phyloP scores from a whole-genome alignment of 352 stramenopile species.

The Thraustochytrium striatum region DNA sequence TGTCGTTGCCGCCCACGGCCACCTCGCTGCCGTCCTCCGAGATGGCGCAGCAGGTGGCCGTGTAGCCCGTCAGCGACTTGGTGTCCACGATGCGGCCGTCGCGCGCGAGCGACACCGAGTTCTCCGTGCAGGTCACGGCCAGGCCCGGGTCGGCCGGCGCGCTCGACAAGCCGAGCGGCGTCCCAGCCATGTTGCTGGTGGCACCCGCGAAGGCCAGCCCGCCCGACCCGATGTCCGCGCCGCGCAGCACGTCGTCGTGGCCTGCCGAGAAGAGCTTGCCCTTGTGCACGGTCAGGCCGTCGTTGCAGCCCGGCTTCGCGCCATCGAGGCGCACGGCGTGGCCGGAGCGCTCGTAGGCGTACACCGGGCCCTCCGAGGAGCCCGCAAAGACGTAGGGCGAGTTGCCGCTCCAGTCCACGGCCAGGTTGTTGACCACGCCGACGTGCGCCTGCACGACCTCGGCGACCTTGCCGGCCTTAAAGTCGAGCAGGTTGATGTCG shows the following conservation, averaged over 20 bases:
- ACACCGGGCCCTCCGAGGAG: neutral
- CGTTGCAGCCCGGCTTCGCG: conserved; percentile 3
- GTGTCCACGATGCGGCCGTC: conserved; percentile 41
- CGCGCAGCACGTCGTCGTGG: conserved; percentile 55
- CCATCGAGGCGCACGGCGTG: neutral
- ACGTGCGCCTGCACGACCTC: conserved; percentile 37
- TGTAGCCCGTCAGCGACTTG: neutral
- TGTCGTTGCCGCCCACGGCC: conserved; percentile 49
- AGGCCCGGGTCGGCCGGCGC: neutral
- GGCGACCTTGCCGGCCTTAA: conserved; percentile 30
- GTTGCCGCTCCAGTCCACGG: conserved; percentile 11
- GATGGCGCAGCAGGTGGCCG: conserved; percentile 32
- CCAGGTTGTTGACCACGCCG: conserved; percentile 1
- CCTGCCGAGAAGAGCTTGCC: conserved; percentile 53
- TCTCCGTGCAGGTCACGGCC: conserved; percentile 41
- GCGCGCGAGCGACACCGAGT: conserved; percentile 37
- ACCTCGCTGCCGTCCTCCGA: conserved; percentile 18
- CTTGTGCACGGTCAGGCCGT: conserved; percentile 51
- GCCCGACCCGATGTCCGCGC: conserved; percentile 42
- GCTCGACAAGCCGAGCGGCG: conserved; percentile 49
- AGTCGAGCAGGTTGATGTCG: conserved; percentile 73
- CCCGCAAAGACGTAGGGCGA: conserved; percentile 35
- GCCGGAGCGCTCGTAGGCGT: neutral
- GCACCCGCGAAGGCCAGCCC: neutral
- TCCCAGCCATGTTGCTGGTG: conserved; percentile 42